Evolutionary conservation across 23 red algal genomes (phyloP), one percentile per base, ranked within the genome.

Genomic region (Chondrus crispus): DNA sequence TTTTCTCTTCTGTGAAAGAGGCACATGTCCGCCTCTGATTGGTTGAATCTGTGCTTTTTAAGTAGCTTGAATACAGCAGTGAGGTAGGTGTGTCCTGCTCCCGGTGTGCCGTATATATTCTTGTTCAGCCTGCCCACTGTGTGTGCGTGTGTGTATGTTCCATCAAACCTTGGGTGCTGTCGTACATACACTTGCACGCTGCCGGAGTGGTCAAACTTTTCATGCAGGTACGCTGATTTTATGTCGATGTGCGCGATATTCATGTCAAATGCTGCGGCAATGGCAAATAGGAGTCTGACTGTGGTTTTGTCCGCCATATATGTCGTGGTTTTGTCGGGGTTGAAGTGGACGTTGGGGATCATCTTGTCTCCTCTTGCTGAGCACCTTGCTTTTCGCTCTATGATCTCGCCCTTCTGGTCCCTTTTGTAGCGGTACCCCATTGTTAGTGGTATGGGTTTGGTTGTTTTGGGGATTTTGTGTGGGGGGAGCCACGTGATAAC

Each of bases 181-280:
- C 3, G 2, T 2, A 83, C 79, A 22, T 57, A 83, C 33, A 83
- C 47, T n/a, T n/a, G n/a, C n/a, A n/a, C n/a, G n/a, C n/a, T n/a
- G n/a, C n/a, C n/a, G n/a, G n/a, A n/a, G n/a, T n/a, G n/a, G n/a
- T n/a, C n/a, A n/a, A n/a, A n/a, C n/a, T n/a, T n/a, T 68, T 80
- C 87, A 40, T 91, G 8, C 3, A 69, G 58, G 24, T 66, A 91
- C 46, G 73, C 72, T 10, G 70, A 47, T 39, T 42, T 80, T 19
- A 80, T 74, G 35, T 91, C 87, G 38, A 91, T 49, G 43, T 86
- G 82, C 36, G 19, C 54, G 57, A 44, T 41, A n/a, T 69, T 8
- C 7, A 69, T 41, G 26, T 41, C 58, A 53, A 70, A 43, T 37
- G n/a, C 4, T 20, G 82, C 82, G n/a, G 54, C 33, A 30, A 86